phyloP scores from a whole-genome alignment of 129 eudicot species.

The Ambrosia artemisiifolia region DNA sequence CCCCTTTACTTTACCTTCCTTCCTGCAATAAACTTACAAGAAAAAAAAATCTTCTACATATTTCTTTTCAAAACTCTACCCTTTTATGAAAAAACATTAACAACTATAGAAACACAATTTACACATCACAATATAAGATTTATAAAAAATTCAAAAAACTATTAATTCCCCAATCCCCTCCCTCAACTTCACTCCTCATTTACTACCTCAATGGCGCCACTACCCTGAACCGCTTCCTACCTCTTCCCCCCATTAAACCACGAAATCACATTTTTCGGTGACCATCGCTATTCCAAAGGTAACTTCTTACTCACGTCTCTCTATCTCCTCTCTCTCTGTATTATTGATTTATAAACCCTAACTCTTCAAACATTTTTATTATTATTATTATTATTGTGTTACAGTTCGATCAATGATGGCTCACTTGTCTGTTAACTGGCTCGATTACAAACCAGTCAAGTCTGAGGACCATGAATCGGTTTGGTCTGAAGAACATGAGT shows the following conservation, averaged over 20 bases:
- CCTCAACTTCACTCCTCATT: not conserved
- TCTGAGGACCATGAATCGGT: conserved; percentile 16
- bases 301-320: not conserved
- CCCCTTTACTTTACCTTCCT: too few relatives aligned
- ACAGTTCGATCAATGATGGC: conserved; percentile 16
- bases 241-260: not conserved
- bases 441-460: conserved; percentile 7
- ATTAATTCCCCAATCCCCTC: not conserved
- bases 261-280: not conserved
- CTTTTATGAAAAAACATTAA: too few relatives aligned
- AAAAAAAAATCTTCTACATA: too few relatives aligned
- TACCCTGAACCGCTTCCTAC: not conserved
- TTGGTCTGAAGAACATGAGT: conserved; percentile 62
- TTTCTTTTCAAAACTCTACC: too few relatives aligned
- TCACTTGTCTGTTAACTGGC: not conserved
- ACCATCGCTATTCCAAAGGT: not conserved
- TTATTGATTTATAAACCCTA: conserved; percentile 20
- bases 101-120: not conserved
- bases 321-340: not conserved
- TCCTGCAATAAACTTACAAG: too few relatives aligned
- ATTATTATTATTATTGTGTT: not conserved
- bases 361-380: not conserved
- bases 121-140: not conserved
- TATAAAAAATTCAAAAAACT: not conserved
- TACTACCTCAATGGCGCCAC: conserved; percentile 10